Evolutionary conservation across 139 green algal species (phyloP), one percentile per base, ranked within the genome.

Genomic region (Spirogloea muscicola): DNA sequence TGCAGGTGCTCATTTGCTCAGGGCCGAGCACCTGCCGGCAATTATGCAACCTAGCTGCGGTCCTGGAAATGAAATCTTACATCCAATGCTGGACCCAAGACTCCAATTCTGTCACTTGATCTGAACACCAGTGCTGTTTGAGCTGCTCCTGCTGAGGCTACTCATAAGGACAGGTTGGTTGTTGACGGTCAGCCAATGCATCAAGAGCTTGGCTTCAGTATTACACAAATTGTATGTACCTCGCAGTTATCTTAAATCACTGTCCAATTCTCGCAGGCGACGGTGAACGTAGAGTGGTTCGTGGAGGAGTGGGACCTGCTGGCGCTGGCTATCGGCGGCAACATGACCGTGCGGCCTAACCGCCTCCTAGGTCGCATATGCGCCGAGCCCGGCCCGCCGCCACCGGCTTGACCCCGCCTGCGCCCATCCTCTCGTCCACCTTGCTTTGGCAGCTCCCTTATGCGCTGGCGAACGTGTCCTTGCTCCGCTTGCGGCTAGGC

Each of bases 221-320:
- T n/a, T n/a, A n/a, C n/a, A n/a, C n/a, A n/a, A n/a, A n/a, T n/a
- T n/a, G n/a, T n/a, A n/a, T n/a, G n/a, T 62, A 3, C 55, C 55
- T 62, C 59, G 29, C 16, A 6, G 13, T 52, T 31, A 6, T n/a
- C 13, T 31, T 3, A 34, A 34, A 29, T 3, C 59, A 7, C 58
- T 67, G 3, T 16, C 58, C 2, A 3, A 3, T 21, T 52, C 27
- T 60, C 61, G 38, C 42, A 58, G 62, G 39, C 38, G 27, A 18
- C 40, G 42, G 43, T 71, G n/a, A 16, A 29, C 27, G 62, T 62
- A 33, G 52, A 74, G 3, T 77, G 68, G 68, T 77, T 74, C 2
- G 68, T 77, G 31, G 68, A 77, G 68, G 68, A 77, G 68, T 46
- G 74, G 68, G 55, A 77, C 38, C n/a, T 77, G 55, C 49, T 77